Conservation (phyloP, 768 basidiomycete genomes). For the Calocera viscosa region DNA sequence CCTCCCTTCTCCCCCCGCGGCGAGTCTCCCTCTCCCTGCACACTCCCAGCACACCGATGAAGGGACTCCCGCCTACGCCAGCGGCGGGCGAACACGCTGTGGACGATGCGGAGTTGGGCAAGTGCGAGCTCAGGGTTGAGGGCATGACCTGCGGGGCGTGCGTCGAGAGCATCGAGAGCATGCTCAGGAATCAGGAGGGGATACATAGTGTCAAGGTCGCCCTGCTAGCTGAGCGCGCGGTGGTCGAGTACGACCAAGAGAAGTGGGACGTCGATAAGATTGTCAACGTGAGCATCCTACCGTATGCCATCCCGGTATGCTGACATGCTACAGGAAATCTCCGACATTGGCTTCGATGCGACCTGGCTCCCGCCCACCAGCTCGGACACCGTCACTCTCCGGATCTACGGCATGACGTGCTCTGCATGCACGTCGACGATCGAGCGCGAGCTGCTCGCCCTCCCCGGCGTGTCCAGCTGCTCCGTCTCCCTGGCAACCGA, state of each 20-base stretch:
- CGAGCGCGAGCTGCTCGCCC: constrained; percentile 49
- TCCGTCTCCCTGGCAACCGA: constrained; percentile 66
- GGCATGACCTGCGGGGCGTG: constrained; percentile 88
- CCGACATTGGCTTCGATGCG: constrained; percentile 86
- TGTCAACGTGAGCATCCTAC: constrained; percentile 42
- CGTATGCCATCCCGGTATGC: not conserved
- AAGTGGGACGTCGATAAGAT: constrained; percentile 76
- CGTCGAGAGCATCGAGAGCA: constrained; percentile 82
- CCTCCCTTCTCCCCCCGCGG: not conserved
- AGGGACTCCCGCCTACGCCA: constrained; percentile 1
- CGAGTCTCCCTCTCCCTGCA: not conserved
- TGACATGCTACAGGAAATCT: constrained; percentile 56
- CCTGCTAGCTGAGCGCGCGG: constrained; percentile 85
- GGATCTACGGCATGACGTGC: constrained; percentile 87
- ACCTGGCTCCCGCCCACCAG: constrained; percentile 53
- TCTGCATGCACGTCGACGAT: constrained; percentile 67
- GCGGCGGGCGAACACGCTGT: not conserved
- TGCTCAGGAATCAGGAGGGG: constrained; percentile 73
- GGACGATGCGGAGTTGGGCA: constrained; percentile 21
- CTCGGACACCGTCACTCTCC: constrained; percentile 57
- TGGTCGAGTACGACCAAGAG: constrained; percentile 75
- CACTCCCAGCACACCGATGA: constrained; percentile 7
- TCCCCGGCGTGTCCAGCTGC: constrained; percentile 63
- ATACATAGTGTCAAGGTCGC: constrained; percentile 88
- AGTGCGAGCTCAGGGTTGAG: constrained; percentile 69